Base-by-base conservation (phyloP, 495 filamentous ascomycete genomes). In the Talaromyces trachyspermus region DNA sequence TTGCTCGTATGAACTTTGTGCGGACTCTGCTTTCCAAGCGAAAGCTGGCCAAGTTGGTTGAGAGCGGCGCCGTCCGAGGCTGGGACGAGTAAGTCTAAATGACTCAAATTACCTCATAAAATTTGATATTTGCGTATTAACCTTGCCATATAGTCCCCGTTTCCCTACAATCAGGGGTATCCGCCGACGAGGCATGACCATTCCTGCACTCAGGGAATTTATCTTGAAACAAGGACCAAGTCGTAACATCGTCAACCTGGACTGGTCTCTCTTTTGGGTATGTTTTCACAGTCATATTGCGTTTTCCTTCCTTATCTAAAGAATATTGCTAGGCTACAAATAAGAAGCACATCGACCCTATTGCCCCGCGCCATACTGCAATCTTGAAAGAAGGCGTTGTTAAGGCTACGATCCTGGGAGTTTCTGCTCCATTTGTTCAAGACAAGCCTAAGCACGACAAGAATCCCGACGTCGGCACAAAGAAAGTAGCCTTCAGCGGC, bases 1-100 rank as follows among this genome's bases (percentile, higher is more conserved):
- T 97, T 68, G 80, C 91, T 30, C 84, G 92, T 56, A 88, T 97
- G 77, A 96, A 95, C 76, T 96, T 97, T 59, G 79, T 95, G 60
- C 78, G 83, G 20, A 95, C 89, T 1, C 75, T 95, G 49, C 76
- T 95, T 2, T 92, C 86, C 15, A 98, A 97, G 75, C 84, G 92
- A 35, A 97, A 98, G 72, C 78, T 98, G 18, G 88, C 90, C 23
- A 94, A 91, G 72, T 76, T 96, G 30, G 92, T 98, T 32, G 85
- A 96, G 39, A 68, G 77, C 43, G 89, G 89, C 32, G 72, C 77
- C 43, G 92, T 97, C 51, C 87, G 83, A 79, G 89, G 89, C 51
- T 95, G 90, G 89, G 88, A 95, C 52, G 89, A 95, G 44, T 46
- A 37, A n/a, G 44, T 46, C 14, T 2, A 37, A 2, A 12, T n/a